Base-by-base conservation (phyloP, 495 filamentous ascomycete genomes). In the Acidiella bohemica region DNA sequence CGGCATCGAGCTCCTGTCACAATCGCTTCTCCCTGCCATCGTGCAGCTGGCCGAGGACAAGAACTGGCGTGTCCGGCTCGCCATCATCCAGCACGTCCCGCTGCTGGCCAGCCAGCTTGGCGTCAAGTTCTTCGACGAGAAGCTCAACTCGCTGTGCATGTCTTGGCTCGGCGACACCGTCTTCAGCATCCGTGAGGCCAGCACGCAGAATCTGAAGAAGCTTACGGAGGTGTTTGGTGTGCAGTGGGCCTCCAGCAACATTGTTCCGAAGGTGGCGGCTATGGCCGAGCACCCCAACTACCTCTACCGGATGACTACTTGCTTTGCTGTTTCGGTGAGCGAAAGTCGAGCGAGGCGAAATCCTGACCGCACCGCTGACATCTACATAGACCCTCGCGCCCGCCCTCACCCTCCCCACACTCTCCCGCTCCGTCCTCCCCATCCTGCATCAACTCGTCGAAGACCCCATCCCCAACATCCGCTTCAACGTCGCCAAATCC, bases 281-380 rank as follows among this genome's bases (percentile, higher is more conserved):
- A 94, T 97, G 92, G 90, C 90, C 22, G 77, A 80, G 41, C 92
- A 97, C 56, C 85, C 90, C 18, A 97, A 97, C 62, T 97, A 97
- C 57, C 76, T 97, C 29, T 97, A 97, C 70, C 75, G 90, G 50
- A 97, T 97, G 90, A 97, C 90, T 10, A 97, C 90, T 21, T 95
- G 87, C 63, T 95, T 96, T 56, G 90, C 90, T 35, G 85, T 97
- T 52, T 85, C 88, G 45, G 90, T 97, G 74, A 66, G 83, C 70
- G 28, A 3, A 23, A 8, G 6, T 19, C 16, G 7, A 13, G 12
- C 5, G 11, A 12, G 3, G 4, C 32, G 14, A 5, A 12, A 34
- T 10, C 14, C 10, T 10, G 32, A 17, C 2, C 8, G 19, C 22
- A 25, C 9, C 23, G 16, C 3, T 11, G 4, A 24, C 16, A 4